phyloP scores from a whole-genome alignment of 192 early-diverging fungal species.

The Chytriomyces sp. region DNA sequence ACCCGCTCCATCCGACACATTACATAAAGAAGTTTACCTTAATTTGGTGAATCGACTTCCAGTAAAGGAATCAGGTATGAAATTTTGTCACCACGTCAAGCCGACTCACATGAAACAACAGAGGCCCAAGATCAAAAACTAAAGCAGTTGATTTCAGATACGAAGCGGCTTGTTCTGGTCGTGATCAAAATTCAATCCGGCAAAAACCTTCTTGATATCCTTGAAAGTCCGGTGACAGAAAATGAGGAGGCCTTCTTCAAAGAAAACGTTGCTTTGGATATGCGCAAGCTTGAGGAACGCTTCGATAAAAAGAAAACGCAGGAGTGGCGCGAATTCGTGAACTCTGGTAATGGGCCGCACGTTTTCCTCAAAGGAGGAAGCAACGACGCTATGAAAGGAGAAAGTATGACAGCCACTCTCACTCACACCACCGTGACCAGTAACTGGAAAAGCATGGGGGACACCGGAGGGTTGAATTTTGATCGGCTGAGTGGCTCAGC shows the following conservation, averaged over 20 bases:
- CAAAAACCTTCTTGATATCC: slow-evolving; percentile 78
- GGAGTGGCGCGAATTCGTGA: neutral
- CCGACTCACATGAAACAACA: slow-evolving; percentile 32
- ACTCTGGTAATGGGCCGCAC: neutral
- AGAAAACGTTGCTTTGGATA: slow-evolving; percentile 32
- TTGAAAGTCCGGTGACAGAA: slow-evolving; percentile 71
- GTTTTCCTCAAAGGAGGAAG: slow-evolving; percentile 6
- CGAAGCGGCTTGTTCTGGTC: slow-evolving; percentile 84
- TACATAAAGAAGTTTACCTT: slow-evolving; percentile 60
- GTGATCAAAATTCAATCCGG: slow-evolving; percentile 87
- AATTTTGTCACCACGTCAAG: neutral
- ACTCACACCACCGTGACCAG: too few species aligned
- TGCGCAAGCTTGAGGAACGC: slow-evolving; percentile 6
- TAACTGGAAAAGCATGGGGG: slow-evolving; percentile 13
- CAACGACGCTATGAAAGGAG: neutral
- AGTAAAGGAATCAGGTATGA: neutral
- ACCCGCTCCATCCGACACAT: slow-evolving; percentile 31
- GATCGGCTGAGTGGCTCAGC: too few species aligned
- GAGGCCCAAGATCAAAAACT: slow-evolving; percentile 38
- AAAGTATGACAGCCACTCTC: neutral
- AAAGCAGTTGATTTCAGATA: slow-evolving; percentile 79
- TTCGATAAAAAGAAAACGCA: slow-evolving; percentile 5
- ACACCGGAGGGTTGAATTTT: neutral
- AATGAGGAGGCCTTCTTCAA: slow-evolving; percentile 69
- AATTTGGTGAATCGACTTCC: slow-evolving; percentile 75